Evolutionary conservation across 768 basidiomycete species (phyloP), one percentile per base, ranked within the genome.

Genomic region (Gymnopilus junonius): DNA sequence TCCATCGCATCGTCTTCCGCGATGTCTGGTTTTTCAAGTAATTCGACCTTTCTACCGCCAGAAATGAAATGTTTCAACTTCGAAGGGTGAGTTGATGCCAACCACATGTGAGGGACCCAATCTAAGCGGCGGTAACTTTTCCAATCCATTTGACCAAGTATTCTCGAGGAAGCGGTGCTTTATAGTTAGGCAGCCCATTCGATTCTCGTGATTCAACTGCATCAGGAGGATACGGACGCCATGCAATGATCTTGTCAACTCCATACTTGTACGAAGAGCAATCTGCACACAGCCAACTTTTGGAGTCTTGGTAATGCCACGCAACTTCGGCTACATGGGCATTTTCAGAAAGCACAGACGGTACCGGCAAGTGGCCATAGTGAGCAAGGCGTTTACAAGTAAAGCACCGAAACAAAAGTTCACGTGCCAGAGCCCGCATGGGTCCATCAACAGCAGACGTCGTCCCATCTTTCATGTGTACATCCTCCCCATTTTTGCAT

Each of bases 101-200:
- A 80, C 94, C 94, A 98, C 80, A 91, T 88, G 69, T 98, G 95
- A 31, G 94, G 91, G 1, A 97, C 94, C 95, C 95, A 98, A 73
- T 91, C 84, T 11, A 85, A 78, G 43, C 90, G 85, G 57, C 91
- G 80, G 74, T 92, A 98, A 66, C 94, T 93, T 46, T 79, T 40
- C 82, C 87, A 8, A 75, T 74, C 94, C 95, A 98, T 74, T 98
- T 98, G 59, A 98, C 87, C 12, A 98, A 86, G 73, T 98, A 98
- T 74, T 97, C 94, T 45, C 96, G 79, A n/a, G 93, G 93, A 15
- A 96, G 81, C 34, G 78, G 68, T 25, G 79, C 73, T 72, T 89
- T 95, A 73, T 81, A 81, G 65, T 86, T 76, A 0, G 84, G 79
- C 2, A 76, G 77, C 51, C 78, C 79, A 7, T 67, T 54, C 7